These are phyloP conservation scores for Nothomitra cinnamomea DNA, from an alignment of 2,329 filamentous ascomycete genomes.

Conservation along the genomic window DNA sequence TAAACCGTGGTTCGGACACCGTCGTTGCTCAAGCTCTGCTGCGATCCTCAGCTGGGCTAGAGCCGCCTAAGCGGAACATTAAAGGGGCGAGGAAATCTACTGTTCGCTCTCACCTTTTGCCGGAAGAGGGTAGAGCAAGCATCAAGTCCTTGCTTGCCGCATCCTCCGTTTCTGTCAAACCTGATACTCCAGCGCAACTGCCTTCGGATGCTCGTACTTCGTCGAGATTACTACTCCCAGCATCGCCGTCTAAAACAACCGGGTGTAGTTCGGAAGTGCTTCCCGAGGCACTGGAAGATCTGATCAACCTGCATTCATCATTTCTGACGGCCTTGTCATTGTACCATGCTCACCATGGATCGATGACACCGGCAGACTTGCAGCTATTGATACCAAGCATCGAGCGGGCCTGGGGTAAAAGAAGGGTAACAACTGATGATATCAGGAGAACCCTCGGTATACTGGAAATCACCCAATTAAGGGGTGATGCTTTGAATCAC, in stretches of 20 bases:
- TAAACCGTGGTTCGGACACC: too few relatives aligned
- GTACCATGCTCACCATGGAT: slow-evolving; percentile 53
- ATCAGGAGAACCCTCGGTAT: slow-evolving; percentile 49
- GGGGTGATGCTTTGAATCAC: slow-evolving; percentile 18
- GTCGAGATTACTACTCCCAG: not conserved
- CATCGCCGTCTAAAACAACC: not conserved
- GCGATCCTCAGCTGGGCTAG: too few relatives aligned
- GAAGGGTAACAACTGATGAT: slow-evolving; percentile 46
- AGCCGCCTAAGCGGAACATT: not conserved
- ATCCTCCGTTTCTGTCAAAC: not conserved
- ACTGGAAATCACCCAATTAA: slow-evolving; percentile 22
- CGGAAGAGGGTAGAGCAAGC: not conserved
- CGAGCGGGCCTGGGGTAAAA: slow-evolving; percentile 55
- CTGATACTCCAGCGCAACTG: not conserved
- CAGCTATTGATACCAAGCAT: slow-evolving; percentile 42
- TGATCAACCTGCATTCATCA: slow-evolving; percentile 45
- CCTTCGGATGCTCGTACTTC: not conserved
- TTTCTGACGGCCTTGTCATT: slow-evolving; percentile 53
- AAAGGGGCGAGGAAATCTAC: not conserved
- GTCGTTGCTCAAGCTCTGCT: too few relatives aligned
- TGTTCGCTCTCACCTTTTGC: not conserved
- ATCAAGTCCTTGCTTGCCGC: not conserved
- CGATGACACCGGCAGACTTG: slow-evolving; percentile 44
- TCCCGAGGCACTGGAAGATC: slow-evolving; percentile 36
- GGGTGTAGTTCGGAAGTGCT: slow-evolving; percentile 17